phyloP scores from a whole-genome alignment of 306 rosid genomes.

The Pachyrhizus erosus region DNA sequence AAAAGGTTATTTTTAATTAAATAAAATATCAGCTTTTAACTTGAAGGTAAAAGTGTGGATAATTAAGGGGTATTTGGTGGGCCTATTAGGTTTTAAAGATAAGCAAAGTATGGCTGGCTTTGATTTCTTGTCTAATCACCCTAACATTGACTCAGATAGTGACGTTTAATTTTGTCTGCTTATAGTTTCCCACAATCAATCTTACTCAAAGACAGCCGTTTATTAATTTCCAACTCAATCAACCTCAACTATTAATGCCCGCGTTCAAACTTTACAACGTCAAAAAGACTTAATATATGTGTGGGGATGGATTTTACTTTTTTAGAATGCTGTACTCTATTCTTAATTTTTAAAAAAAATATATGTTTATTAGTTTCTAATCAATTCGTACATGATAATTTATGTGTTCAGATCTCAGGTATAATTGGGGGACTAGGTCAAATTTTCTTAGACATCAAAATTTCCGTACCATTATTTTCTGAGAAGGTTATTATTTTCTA shows the following conservation, averaged over 20 bases:
- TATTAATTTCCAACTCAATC: conserved; percentile 16
- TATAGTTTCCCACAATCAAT: conserved; percentile 19
- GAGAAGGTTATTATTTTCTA: too few species aligned
- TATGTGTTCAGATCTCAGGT: too few species aligned
- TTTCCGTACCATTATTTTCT: too few species aligned
- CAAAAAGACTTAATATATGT: too few species aligned
- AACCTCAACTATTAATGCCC: background rate
- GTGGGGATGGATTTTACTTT: too few species aligned
- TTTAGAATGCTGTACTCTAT: too few species aligned
- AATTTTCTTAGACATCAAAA: too few species aligned
- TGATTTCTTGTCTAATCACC: conserved; percentile 52
- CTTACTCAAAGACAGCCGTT: background rate
- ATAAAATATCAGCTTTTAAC: background rate
- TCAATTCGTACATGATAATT: too few species aligned
- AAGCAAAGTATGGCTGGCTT: conserved; percentile 50
- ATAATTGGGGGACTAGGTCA: too few species aligned
- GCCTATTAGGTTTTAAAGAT: conserved; percentile 36
- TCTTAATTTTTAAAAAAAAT: too few species aligned
- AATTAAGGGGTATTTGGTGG: conserved; percentile 47
- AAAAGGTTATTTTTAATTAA: background rate
- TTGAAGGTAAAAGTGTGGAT: conserved; percentile 28
- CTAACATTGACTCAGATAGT: conserved; percentile 43
- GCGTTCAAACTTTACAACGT: background rate
- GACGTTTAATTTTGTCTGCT: conserved; percentile 36
- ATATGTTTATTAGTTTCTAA: too few species aligned